Base-by-base conservation (phyloP, 495 filamentous ascomycete species). In the Massariosphaeria phaeospora region DNA sequence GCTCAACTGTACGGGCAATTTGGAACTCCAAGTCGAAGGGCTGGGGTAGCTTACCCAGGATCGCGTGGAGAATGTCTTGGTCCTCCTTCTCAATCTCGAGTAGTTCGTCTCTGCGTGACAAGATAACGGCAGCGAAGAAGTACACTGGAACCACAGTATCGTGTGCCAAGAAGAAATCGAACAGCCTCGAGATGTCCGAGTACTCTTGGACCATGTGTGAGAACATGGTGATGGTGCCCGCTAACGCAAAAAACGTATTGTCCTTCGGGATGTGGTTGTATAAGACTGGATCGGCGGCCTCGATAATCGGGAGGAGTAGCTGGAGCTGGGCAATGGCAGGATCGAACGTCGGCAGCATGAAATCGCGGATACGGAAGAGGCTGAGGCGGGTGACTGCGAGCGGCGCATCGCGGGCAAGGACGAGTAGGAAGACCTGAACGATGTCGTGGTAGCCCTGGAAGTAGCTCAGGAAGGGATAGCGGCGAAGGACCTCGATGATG, bases 391-490 rank as follows among this genome's bases (percentile, higher is more conserved):
- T 75, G 12, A 95, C 82, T 25, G 85, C 82, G 2, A 70, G 61
- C 24, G 74, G 64, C 2, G 76, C 69, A n/a, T 72, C 52, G 4
- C 79, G 75, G 29, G 73, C 67, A 2, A 97, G 74, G 6, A 95
- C 88, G 13, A 98, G 78, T 3, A 96, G 79, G 40, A 98, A 75
- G n/a, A 98, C 93, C 67, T 97, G 94, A 57, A 86, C 91, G 64
- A 98, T 96, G 70, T 98, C 93, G 67, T 98, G 93, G 70, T 95
- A 98, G 56, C 93, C 93, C 75, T 98, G 93, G 72, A 97, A 97
- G 71, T 98, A 98, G 71, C 81, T 86, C 11, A 98, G 83, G 73
- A 85, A 83, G 3, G 93, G 94, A 63, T 96, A 77, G 9, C 79
- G 77, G 15, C 93, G 79, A 21, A 96, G 77, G 17, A 89, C 79